These are phyloP conservation scores for Pythium rishiriense DNA, from an alignment of 352 stramenopile species.

Conservation along the genomic window DNA sequence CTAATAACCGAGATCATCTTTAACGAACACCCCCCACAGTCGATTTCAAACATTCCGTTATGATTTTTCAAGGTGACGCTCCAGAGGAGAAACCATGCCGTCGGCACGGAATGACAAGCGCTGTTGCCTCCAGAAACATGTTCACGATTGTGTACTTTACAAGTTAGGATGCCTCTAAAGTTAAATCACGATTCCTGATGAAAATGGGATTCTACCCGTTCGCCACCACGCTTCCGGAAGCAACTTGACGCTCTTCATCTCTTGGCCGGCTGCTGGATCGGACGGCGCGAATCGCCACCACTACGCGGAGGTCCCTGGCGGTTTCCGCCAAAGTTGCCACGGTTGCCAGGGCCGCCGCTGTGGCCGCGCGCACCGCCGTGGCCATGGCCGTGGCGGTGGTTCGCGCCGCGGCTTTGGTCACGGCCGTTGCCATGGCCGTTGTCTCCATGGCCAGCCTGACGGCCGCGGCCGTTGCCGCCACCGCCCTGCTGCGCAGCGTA, in stretches of 20 bases:
- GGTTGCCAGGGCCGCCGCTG: constrained; percentile 20
- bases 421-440: constrained; percentile 20
- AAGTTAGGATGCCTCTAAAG: constrained; percentile 24
- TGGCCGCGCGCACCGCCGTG: constrained; percentile 17
- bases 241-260: constrained; percentile 6
- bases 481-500: constrained; percentile 19
- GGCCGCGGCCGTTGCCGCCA: constrained; percentile 14
- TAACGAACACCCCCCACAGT: neutral
- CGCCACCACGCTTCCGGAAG: neutral
- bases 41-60: neutral
- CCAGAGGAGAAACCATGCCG: no score
- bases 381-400: constrained; percentile 14
- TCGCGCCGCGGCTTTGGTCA: constrained; percentile 16
- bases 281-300: constrained; percentile 13
- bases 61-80: no score
- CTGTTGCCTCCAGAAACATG: neutral
- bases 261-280: constrained; percentile 28
- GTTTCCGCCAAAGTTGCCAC: constrained; percentile 6
- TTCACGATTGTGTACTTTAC: constrained; percentile 29
- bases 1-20: no score
- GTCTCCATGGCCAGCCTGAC: constrained; percentile 16
- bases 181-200: constrained; percentile 22
- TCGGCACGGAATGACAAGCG: no score
- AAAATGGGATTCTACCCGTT: neutral
- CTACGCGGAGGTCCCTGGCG: constrained; percentile 20